Percentiles rank a stretch among this genome's conserved stretches.
Conservation (phyloP, 1,139 yeast species). For the Diutina rugosa region DNA sequence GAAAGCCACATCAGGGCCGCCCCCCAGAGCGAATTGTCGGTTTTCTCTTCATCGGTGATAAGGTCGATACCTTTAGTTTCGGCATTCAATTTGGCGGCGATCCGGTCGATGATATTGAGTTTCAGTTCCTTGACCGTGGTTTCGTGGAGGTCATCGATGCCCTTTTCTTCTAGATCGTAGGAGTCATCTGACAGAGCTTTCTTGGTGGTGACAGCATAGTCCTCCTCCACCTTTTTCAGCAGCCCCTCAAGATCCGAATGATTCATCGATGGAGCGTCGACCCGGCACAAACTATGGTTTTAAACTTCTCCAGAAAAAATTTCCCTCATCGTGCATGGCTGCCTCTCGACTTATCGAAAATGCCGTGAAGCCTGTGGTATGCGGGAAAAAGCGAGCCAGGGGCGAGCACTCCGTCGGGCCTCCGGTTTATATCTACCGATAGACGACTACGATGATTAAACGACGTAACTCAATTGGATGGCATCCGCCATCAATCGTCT, state of each 20-base stretch:
- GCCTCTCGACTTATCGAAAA: background rate
- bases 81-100: constrained; percentile 29
- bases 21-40: constrained; percentile 45
- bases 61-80: constrained; percentile 63
- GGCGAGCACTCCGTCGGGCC: background rate
- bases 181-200: background rate
- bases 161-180: background rate
- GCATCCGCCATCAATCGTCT: too few species aligned
- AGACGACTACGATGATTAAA: too few species aligned
- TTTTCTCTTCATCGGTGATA: constrained; percentile 55
- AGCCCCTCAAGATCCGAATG: background rate
- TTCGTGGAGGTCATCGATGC: background rate
- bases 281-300: background rate
- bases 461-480: too few species aligned
- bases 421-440: too few species aligned
- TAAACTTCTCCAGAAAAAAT: background rate
- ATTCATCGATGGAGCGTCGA: background rate
- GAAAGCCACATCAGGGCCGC: constrained; percentile 91
- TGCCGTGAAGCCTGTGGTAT: background rate
- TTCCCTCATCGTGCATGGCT: constrained; percentile 2
- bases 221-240: background rate
- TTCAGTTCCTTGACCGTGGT: constrained; percentile 1
- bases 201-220: background rate
- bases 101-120: constrained; percentile 4
- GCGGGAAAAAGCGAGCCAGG: background rate